Conservation (phyloP, 2,329 filamentous ascomycete genomes). For the Ophiostoma triangulosporum region DNA sequence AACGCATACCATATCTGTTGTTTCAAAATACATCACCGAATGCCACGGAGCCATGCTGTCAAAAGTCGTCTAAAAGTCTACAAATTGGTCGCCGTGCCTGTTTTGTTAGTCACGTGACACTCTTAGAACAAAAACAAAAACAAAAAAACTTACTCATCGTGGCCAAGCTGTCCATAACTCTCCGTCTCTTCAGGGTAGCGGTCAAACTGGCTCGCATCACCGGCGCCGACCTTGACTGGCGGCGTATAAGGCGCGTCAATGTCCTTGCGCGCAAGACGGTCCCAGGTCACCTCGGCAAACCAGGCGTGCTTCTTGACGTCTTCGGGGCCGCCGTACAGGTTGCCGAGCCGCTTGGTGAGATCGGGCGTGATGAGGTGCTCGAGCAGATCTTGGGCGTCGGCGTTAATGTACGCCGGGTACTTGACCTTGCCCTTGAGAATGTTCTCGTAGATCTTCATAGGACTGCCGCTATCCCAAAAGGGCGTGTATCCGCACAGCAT, state of each 20-base stretch:
- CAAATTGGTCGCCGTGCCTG: not conserved
- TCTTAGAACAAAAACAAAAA: not conserved
- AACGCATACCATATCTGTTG: not conserved
- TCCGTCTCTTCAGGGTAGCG: slow-evolving; percentile 96
- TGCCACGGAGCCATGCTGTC: too few relatives aligned
- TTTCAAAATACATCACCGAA: too few relatives aligned
- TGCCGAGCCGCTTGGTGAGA: slow-evolving; percentile 86
- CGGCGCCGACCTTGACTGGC: slow-evolving; percentile 82
- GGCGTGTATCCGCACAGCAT: slow-evolving; percentile 99
- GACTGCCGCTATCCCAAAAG: slow-evolving; percentile 95
- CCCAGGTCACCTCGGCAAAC: slow-evolving; percentile 98
- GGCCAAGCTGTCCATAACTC: slow-evolving; percentile 64
- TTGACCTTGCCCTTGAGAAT: slow-evolving; percentile 93
- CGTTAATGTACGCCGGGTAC: slow-evolving; percentile 90
- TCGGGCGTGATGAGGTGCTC: slow-evolving; percentile 89
- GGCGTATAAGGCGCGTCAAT: slow-evolving; percentile 98
- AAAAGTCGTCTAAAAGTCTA: not conserved
- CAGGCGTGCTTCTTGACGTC: slow-evolving; percentile 93
- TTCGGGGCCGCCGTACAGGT: slow-evolving; percentile 76
- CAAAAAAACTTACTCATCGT: slow-evolving; percentile 63
- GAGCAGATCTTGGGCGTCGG: slow-evolving; percentile 84
- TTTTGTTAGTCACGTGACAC: not conserved
- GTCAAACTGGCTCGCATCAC: slow-evolving; percentile 95
- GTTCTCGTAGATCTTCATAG: slow-evolving; percentile 99
- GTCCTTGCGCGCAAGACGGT: slow-evolving; percentile 82